Conservation (phyloP, 140 eudicot genomes). For the Erigeron philadelphicus region DNA sequence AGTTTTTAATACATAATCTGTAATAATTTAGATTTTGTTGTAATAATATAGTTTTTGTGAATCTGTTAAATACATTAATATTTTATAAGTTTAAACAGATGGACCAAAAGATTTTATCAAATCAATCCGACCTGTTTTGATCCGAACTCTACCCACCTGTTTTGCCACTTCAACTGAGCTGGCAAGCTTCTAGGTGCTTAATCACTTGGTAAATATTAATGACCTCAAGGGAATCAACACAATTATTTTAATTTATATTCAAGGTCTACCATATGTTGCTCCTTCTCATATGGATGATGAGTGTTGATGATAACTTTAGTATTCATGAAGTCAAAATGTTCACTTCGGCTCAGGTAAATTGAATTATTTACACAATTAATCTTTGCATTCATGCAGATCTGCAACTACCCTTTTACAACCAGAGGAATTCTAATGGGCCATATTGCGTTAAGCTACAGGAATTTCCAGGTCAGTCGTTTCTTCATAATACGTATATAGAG, state of each 20-base stretch:
- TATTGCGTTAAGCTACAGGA: conserved; percentile 66
- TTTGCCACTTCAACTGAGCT: background rate
- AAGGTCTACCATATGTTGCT: background rate
- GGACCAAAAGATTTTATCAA: no score
- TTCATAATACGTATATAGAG: background rate
- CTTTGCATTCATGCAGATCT: conserved; percentile 44
- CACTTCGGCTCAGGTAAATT: background rate
- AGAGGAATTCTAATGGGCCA: conserved; percentile 97
- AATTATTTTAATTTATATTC: conserved; percentile 1
- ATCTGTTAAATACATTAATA: no score
- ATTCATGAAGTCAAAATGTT: background rate
- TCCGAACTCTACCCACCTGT: background rate
- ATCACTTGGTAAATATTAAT: background rate
- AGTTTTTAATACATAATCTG: no score
- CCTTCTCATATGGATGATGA: background rate
- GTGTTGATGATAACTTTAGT: background rate
- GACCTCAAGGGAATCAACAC: background rate
- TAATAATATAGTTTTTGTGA: no score
- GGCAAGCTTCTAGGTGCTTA: background rate
- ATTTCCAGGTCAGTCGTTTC: conserved; percentile 63
- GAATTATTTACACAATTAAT: background rate
- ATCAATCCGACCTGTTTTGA: background rate
- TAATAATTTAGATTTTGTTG: no score
- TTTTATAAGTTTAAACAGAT: no score
- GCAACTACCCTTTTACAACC: conserved; percentile 95